Evolutionary conservation across 2,329 filamentous ascomycete genomes (phyloP), one percentile per base, ranked within the genome.

Genomic region (Xylaria digitata): DNA sequence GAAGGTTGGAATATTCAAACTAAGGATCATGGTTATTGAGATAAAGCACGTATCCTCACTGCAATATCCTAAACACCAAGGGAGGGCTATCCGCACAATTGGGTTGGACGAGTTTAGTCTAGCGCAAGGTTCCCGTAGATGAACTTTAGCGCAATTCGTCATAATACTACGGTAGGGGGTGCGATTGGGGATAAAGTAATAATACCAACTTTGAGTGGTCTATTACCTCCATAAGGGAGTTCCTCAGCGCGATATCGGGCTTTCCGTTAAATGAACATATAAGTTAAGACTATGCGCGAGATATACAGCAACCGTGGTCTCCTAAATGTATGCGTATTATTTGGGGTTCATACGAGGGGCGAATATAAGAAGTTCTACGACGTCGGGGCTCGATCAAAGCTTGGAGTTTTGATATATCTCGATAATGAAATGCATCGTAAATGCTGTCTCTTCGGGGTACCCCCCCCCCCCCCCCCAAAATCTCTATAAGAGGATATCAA

Each of bases 21-120:
- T 63, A 65, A 78, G 77, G 1, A 76, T 75, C 13, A 71, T 64
- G 7, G 61, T 68, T 45, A 77, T 76, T 26, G 70, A 56, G 45
- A 75, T 70, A 15, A 77, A 69, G 40, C 68, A 72, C 6, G 69
- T 72, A 6, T 77, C 68, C 54, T 77, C 73, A 13, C 76, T 76
- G 17, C 76, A 75, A 15, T 76, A 50, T 78, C 76, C 62, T 75
- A 78, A 6, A 70, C 15, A 68, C 69, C 7, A 75, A 67, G 5
- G 60, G 56, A 21, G 67, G 64, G 4, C 50, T 52, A 30, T 64
- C 52, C 4, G 54, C 9, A 8, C 64, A 53, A 8, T 75, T 67
- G 21, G 68, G 70, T 9, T 69, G 68, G 42, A 37, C 56, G 46
- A 55, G 40, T 50, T 17, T 2, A 11, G 30, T 32, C 34, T 6